These are phyloP conservation scores for Penicillium dipodomyicola DNA, from an alignment of 495 filamentous ascomycete species.

Conservation along the genomic window DNA sequence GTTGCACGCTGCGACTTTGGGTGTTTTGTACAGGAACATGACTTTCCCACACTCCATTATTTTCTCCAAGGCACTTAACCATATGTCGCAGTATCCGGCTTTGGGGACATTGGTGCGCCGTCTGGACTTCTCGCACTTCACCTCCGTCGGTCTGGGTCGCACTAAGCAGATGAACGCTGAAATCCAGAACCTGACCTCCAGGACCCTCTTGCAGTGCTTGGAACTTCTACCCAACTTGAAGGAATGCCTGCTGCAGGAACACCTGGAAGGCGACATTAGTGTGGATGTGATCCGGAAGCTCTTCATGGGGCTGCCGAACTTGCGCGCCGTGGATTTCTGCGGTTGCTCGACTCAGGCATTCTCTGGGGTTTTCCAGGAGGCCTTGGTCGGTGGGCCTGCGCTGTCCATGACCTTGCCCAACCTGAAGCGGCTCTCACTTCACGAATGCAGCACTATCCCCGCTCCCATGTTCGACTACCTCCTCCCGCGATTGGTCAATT, in stretches of 20 bases:
- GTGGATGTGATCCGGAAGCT: constrained; percentile 67
- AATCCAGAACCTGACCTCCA: constrained; percentile 77
- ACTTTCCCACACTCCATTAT: constrained; percentile 84
- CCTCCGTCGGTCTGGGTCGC: constrained; percentile 74
- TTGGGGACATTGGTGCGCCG: constrained; percentile 78
- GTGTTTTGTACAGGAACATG: constrained; percentile 77
- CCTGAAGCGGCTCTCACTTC: constrained; percentile 69
- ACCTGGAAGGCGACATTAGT: constrained; percentile 76
- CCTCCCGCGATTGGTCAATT: constrained; percentile 63
- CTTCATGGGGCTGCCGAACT: constrained; percentile 61
- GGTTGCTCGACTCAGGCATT: constrained; percentile 72
- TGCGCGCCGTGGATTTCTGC: constrained; percentile 76
- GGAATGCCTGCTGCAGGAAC: constrained; percentile 81
- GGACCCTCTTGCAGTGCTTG: constrained; percentile 72
- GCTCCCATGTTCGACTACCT: constrained; percentile 66
- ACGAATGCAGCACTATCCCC: constrained; percentile 76
- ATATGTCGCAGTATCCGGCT: constrained; percentile 64
- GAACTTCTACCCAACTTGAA: constrained; percentile 72
- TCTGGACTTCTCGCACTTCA: constrained; percentile 87
- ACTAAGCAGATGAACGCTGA: constrained; percentile 76
- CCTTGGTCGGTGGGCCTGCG: constrained; percentile 39
- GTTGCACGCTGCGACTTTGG: constrained; percentile 71
- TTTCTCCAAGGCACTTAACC: constrained; percentile 79
- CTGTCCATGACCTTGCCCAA: constrained; percentile 51
- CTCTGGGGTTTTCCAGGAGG: constrained; percentile 56